Conservation (phyloP, 176 grass and related monocot species). For the Oryza punctata region DNA sequence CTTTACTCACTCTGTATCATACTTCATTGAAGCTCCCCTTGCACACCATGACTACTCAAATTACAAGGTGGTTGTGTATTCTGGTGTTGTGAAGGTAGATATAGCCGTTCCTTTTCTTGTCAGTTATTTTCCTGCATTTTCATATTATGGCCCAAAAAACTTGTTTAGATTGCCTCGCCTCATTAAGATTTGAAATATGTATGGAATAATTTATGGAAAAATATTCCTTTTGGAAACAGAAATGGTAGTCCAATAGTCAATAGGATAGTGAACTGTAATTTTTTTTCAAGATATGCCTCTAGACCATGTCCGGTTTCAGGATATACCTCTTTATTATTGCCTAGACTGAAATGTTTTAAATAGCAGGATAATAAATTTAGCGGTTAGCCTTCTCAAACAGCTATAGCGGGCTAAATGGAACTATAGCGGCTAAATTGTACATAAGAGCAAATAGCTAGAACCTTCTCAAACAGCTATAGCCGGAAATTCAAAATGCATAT, state of each 20-base stretch:
- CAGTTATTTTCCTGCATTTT: constrained; percentile 1
- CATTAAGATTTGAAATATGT: constrained; percentile 17
- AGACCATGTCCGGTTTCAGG: neutral
- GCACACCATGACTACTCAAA: constrained; percentile 77
- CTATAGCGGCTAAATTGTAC: too few relatives aligned
- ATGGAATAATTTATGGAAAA: neutral
- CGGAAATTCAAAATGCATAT: neutral
- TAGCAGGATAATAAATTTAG: too few relatives aligned
- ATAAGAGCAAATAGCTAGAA: too few relatives aligned
- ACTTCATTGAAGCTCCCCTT: constrained; percentile 98
- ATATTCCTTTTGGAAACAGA: constrained; percentile 17
- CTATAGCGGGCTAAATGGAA: too few relatives aligned
- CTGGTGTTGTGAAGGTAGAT: constrained; percentile 94
- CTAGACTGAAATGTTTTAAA: neutral
- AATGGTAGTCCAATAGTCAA: too few relatives aligned
- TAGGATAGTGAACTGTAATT: neutral
- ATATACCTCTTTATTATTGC: neutral
- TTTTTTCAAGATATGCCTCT: neutral
- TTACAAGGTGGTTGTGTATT: constrained; percentile 93
- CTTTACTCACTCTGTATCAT: constrained; percentile 98
- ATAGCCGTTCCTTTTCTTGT: constrained; percentile 27
- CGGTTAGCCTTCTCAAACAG: too few relatives aligned
- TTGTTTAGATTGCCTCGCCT: constrained; percentile 12
- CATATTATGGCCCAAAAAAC: neutral
- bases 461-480: too few relatives aligned